phyloP scores from a whole-genome alignment of 1,139 yeast species.

The Keqinozyma sinolaborantium region DNA sequence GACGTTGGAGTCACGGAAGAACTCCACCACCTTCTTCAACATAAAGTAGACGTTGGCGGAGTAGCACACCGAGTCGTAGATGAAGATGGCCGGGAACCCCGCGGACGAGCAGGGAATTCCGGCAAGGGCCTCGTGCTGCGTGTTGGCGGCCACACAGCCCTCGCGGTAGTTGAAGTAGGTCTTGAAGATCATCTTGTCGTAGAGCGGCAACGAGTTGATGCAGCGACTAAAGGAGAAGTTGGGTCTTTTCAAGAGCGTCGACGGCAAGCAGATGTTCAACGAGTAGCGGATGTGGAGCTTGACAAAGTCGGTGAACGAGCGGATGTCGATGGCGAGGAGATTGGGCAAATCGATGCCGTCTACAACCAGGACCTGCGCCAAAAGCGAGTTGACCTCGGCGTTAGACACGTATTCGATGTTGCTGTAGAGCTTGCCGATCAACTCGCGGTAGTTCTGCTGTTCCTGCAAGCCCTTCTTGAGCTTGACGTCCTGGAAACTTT shows the following conservation, averaged over 20 bases:
- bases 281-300: conserved; percentile 51
- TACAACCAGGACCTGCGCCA: conserved; percentile 5
- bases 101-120: conserved; percentile 25
- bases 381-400: conserved; percentile 3
- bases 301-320: conserved; percentile 66
- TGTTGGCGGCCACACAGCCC: conserved; percentile 4
- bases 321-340: conserved; percentile 56
- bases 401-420: not conserved
- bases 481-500: conserved; percentile 7
- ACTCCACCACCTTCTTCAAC: conserved; percentile 44
- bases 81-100: conserved; percentile 20
- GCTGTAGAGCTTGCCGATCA: not conserved
- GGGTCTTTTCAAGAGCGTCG: conserved; percentile 69
- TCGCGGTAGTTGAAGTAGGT: conserved; percentile 11
- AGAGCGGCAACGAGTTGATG: conserved; percentile 52
- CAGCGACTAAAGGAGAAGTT: conserved; percentile 57
- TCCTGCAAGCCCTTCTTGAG: conserved; percentile 7
- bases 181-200: conserved; percentile 31
- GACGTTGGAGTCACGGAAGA: conserved; percentile 4
- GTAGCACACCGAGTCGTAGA: conserved; percentile 29
- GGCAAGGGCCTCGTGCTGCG: conserved; percentile 4
- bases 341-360: conserved; percentile 13
- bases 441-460: conserved; percentile 5
- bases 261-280: conserved; percentile 70
- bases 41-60: conserved; percentile 43